These are phyloP conservation scores for Kluyveromyces sp. DNA, from an alignment of 1,139 yeast genomes.

Conservation along the genomic window DNA sequence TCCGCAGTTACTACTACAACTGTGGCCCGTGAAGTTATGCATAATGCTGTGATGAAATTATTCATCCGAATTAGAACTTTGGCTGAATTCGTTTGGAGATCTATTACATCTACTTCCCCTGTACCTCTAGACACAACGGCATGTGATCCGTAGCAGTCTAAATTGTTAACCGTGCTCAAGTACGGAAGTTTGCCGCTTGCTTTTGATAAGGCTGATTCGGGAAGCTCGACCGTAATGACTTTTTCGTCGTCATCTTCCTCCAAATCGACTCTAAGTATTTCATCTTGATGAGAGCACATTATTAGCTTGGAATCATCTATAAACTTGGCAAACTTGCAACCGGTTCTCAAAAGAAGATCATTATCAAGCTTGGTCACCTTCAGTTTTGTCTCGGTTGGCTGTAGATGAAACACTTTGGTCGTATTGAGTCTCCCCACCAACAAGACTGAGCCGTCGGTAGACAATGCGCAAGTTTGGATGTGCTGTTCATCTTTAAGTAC, in stretches of 20 bases:
- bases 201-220: constrained; percentile 30
- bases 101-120: constrained; percentile 58
- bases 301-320: constrained; percentile 42
- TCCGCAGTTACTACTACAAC: constrained; percentile 67
- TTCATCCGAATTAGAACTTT: constrained; percentile 45
- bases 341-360: constrained; percentile 36
- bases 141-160: constrained; percentile 41
- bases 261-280: constrained; percentile 46
- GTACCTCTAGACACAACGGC: constrained; percentile 55
- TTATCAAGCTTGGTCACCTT: constrained; percentile 50
- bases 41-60: constrained; percentile 55
- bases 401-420: constrained; percentile 61
- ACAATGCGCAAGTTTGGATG: constrained; percentile 63
- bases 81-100: constrained; percentile 26
- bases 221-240: constrained; percentile 33
- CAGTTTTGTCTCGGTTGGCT: constrained; percentile 37
- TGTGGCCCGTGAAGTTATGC: constrained; percentile 46
- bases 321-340: constrained; percentile 51
- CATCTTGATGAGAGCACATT: constrained; percentile 60
- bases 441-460: constrained; percentile 56
- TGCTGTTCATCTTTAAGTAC: constrained; percentile 73
- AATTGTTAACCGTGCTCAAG: constrained; percentile 42
- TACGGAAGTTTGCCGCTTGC: constrained; percentile 32
- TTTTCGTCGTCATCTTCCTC: constrained; percentile 37
- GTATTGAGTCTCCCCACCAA: constrained; percentile 66